These are phyloP conservation scores for Claviceps purpurea DNA, from an alignment of 2,329 filamentous ascomycete genomes.

Conservation along the genomic window DNA sequence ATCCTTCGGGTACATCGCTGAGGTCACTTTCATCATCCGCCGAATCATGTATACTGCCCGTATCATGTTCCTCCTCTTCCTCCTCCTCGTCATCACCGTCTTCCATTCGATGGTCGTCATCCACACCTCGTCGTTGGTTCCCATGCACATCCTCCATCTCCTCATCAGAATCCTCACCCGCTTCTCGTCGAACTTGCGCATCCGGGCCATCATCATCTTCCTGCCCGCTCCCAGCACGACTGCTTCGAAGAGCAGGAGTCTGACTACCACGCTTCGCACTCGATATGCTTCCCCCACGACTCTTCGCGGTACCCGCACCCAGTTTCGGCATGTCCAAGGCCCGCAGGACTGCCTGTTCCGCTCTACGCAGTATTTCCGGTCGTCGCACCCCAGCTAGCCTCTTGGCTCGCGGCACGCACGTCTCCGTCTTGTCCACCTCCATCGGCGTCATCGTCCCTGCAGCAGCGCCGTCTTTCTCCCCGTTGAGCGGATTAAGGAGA, in stretches of 20 bases:
- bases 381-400: conserved; percentile 32
- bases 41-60: conserved; percentile 49
- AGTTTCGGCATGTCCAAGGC: conserved; percentile 35
- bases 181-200: conserved; percentile 23
- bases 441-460: conserved; percentile 20
- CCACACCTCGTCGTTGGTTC: conserved; percentile 15
- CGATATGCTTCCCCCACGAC: conserved; percentile 36
- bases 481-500: conserved; percentile 29
- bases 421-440: conserved; percentile 28
- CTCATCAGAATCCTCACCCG: conserved; percentile 19
- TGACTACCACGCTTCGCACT: conserved; percentile 33
- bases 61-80: conserved; percentile 8
- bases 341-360: conserved; percentile 43
- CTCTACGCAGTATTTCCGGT: conserved; percentile 47
- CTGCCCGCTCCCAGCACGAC: conserved; percentile 26
- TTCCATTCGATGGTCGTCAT: conserved; percentile 16
- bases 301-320: conserved; percentile 29
- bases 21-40: conserved; percentile 58
- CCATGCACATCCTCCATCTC: conserved; percentile 31
- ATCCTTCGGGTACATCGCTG: conserved; percentile 47
- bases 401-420: conserved; percentile 22
- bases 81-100: conserved; percentile 7
- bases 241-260: conserved; percentile 22
- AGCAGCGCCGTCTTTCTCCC: conserved; percentile 21
- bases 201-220: conserved; percentile 28